These are phyloP conservation scores for Solanum chmielewskii DNA, from an alignment of 257 asterid species.

Conservation along the genomic window DNA sequence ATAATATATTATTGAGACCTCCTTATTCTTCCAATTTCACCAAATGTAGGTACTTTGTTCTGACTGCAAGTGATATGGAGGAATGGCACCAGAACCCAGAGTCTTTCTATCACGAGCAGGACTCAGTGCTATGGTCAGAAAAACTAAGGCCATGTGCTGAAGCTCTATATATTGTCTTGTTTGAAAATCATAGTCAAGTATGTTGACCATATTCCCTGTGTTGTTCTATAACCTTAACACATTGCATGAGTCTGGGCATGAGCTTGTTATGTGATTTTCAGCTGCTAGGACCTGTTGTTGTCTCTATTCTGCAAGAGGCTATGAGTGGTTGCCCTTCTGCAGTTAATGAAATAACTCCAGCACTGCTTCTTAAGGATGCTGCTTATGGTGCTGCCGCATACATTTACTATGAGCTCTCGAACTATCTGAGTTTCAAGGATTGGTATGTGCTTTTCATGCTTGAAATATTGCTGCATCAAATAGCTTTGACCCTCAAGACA, in stretches of 20 bases:
- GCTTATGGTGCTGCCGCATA: constrained; percentile 99
- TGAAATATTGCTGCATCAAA: neutral
- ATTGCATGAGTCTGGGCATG: neutral
- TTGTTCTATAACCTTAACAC: neutral
- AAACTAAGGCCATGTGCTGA: constrained; percentile 96
- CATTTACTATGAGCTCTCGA: constrained; percentile 92
- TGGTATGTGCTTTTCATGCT: constrained; percentile 41
- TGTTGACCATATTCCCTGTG: constrained; percentile 14
- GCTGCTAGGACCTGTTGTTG: constrained; percentile 95
- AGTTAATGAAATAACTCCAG: constrained; percentile 66
- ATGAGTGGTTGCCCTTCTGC: constrained; percentile 85
- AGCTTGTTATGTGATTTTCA: constrained; percentile 17
- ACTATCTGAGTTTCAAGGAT: constrained; percentile 84
- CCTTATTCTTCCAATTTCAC: constrained; percentile 14
- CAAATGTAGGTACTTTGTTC: constrained; percentile 77
- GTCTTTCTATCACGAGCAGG: constrained; percentile 92
- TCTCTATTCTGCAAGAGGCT: constrained; percentile 96
- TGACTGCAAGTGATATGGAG: constrained; percentile 75
- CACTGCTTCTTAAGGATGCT: constrained; percentile 91
- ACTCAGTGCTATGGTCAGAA: constrained; percentile 86
- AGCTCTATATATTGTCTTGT: constrained; percentile 87
- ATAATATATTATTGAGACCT: neutral
- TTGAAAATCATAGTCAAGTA: constrained; percentile 88
- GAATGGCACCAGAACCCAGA: constrained; percentile 92
- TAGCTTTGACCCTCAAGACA: neutral